Evolutionary conservation across 2,329 filamentous ascomycete genomes (phyloP).

Genomic region (Fusarium decemcellulare): DNA sequence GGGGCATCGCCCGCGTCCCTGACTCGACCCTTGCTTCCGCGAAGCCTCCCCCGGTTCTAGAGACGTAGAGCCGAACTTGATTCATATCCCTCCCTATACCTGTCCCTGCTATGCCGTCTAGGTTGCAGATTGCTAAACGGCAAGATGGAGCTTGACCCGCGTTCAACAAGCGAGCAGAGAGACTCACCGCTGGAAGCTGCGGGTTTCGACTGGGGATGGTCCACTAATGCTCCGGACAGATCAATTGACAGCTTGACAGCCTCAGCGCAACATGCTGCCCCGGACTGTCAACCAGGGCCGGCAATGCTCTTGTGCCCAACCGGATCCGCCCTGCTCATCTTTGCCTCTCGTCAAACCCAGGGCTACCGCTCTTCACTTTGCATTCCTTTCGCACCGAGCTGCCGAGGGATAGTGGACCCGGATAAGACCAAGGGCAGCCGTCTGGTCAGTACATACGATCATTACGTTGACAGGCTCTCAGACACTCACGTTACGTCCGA

Average conservation of each 20-base stretch:
- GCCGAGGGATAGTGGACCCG: neutral
- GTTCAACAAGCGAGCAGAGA: slow-evolving; percentile 23
- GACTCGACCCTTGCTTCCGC: slow-evolving; percentile 35
- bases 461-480: no score
- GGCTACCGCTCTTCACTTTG: slow-evolving; percentile 1
- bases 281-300: slow-evolving; percentile 10
- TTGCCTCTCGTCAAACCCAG: neutral
- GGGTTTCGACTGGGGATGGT: slow-evolving; percentile 16
- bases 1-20: slow-evolving; percentile 26
- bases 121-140: slow-evolving; percentile 34
- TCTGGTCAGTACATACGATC: no score
- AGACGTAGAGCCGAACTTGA: slow-evolving; percentile 21
- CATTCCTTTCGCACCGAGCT: neutral
- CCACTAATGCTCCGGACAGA: slow-evolving; percentile 19
- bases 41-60: slow-evolving; percentile 27
- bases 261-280: slow-evolving; percentile 7
- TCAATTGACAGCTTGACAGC: slow-evolving; percentile 23
- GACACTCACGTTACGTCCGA: no score
- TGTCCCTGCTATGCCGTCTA: slow-evolving; percentile 34
- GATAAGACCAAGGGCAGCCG: neutral
- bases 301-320: slow-evolving; percentile 22
- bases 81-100: slow-evolving; percentile 33
- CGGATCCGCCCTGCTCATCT: slow-evolving; percentile 1
- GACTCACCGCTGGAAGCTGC: slow-evolving; percentile 33
- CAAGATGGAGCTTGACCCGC: slow-evolving; percentile 12